These are phyloP conservation scores for Phytophthora megakarya DNA, from an alignment of 352 stramenopile species.

Conservation along the genomic window DNA sequence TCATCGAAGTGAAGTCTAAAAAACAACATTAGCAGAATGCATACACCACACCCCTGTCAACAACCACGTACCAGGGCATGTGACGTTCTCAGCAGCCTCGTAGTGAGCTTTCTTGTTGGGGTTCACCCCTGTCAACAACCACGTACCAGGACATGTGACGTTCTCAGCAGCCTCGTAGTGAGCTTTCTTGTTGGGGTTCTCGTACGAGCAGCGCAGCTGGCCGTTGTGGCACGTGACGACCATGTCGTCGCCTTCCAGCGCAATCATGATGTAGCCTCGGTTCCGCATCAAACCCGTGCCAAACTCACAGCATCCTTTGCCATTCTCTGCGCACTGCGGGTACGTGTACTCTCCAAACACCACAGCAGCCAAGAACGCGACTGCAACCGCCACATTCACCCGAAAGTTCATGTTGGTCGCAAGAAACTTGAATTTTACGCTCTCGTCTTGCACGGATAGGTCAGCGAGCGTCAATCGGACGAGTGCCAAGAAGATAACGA, in stretches of 20 bases:
- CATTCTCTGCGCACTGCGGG: slow-evolving; percentile 49
- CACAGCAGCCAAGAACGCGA: slow-evolving; percentile 33
- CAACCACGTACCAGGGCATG: slow-evolving; percentile 49
- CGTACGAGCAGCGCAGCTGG: slow-evolving; percentile 55
- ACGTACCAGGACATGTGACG: slow-evolving; percentile 58
- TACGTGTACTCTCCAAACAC: slow-evolving; percentile 47
- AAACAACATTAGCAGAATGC: slow-evolving; percentile 6
- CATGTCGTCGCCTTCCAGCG: slow-evolving; percentile 49
- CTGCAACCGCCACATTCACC: slow-evolving; percentile 29
- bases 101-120: slow-evolving; percentile 50
- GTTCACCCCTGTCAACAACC: slow-evolving; percentile 41
- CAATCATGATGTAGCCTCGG: slow-evolving; percentile 62
- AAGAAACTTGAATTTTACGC: background rate
- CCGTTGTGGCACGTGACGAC: slow-evolving; percentile 68
- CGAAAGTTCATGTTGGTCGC: slow-evolving; percentile 29
- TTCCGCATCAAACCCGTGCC: slow-evolving; percentile 59
- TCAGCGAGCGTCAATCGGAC: background rate
- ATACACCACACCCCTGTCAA: no score
- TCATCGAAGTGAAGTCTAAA: slow-evolving; percentile 63
- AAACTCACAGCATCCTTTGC: slow-evolving; percentile 60
- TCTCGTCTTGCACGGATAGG: slow-evolving; percentile 11
- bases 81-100: slow-evolving; percentile 43
- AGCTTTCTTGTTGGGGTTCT: slow-evolving; percentile 62
- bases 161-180: slow-evolving; percentile 39
- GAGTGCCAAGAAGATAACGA: slow-evolving; percentile 8